These are phyloP conservation scores for Fusarium sp. DNA, from an alignment of 2,329 filamentous ascomycete genomes.

Conservation along the genomic window DNA sequence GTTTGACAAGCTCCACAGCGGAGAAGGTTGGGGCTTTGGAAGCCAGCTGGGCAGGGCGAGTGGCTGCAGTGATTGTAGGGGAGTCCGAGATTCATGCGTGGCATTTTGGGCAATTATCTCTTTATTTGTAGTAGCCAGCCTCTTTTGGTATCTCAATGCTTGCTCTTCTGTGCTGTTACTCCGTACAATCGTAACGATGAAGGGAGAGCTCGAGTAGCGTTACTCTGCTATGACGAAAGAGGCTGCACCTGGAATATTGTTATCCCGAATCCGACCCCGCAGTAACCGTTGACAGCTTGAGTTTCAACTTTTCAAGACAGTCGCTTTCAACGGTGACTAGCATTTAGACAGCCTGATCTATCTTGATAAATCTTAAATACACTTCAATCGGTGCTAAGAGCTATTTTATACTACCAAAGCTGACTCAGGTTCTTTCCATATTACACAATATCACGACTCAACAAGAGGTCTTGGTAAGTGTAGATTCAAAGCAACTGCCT, in stretches of 20 bases:
- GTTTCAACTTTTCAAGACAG: too few species aligned
- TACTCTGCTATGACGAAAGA: neutral
- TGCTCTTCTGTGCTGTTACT: neutral
- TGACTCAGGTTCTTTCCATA: too few species aligned
- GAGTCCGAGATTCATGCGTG: slow-evolving; percentile 10
- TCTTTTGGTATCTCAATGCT: neutral
- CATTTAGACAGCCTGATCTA: too few species aligned
- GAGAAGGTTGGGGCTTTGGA: neutral
- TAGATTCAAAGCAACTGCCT: too few species aligned
- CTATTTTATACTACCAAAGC: too few species aligned
- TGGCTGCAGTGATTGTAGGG: slow-evolving; percentile 2
- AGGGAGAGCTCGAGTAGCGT: neutral
- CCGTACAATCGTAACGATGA: too few species aligned
- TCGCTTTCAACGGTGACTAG: too few species aligned
- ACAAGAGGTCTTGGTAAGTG: accelerated
- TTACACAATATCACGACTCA: too few species aligned
- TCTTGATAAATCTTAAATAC: too few species aligned
- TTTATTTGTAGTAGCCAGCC: too few species aligned
- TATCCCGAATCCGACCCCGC: neutral
- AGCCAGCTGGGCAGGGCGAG: neutral
- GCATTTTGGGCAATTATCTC: neutral
- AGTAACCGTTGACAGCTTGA: neutral
- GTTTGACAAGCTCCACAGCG: neutral
- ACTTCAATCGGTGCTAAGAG: too few species aligned
- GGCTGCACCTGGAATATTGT: neutral